Evolutionary conservation across 331 rosid species (phyloP).

Genomic region (Telfairia occidentalis): DNA sequence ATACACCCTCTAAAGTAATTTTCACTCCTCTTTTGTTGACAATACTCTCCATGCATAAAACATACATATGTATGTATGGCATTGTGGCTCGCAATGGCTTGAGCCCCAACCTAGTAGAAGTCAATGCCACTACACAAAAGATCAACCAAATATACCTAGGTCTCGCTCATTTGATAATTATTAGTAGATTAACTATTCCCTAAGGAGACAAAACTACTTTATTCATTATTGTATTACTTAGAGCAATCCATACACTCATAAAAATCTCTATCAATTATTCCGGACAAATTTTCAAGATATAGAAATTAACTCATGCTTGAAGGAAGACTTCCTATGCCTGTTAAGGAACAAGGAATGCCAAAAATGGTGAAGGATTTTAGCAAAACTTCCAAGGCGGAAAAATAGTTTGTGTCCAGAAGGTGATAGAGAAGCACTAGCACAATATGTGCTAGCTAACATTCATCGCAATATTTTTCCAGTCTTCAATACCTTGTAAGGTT

Average conservation of each 20-base stretch:
- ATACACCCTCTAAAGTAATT: not conserved
- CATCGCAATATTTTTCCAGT: not conserved
- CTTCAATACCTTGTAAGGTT: not conserved
- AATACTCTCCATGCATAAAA: not conserved
- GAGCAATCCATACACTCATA: not conserved
- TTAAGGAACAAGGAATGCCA: not conserved
- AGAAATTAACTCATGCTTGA: not conserved
- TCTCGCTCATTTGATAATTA: not conserved
- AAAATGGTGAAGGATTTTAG: not conserved
- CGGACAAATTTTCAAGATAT: not conserved
- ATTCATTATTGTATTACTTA: not conserved
- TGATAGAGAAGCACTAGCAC: not conserved
- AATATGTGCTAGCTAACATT: not conserved
- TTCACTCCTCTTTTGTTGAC: not conserved
- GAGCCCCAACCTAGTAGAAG: not conserved
- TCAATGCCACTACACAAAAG: not conserved
- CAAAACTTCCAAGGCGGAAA: not conserved
- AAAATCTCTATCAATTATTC: not conserved
- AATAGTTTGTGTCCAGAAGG: not conserved
- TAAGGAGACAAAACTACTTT: not conserved
- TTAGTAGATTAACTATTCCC: not conserved
- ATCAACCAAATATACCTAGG: not conserved
- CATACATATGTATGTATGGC: not conserved
- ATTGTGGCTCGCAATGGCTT: not conserved
- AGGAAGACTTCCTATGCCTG: not conserved